Evolutionary conservation across 169 alveolate species (phyloP).

Genomic region (Eimeria nieschulzi): DNA sequence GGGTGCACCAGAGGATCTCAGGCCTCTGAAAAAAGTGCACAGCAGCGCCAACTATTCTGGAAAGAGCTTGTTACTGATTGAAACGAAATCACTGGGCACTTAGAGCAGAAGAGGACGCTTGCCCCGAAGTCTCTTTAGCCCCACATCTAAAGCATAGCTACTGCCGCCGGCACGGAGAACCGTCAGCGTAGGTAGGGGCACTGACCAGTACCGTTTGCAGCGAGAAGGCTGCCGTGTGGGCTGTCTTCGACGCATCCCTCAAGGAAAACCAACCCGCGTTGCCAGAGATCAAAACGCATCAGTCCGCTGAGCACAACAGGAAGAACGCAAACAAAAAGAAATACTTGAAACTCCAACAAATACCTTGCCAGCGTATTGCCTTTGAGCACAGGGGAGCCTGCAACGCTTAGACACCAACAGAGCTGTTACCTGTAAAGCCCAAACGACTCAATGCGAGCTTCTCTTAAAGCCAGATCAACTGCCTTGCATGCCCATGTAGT

Average conservation of each 20-base stretch:
- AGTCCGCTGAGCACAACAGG: slow-evolving; percentile 25
- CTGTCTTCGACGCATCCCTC: slow-evolving; percentile 10
- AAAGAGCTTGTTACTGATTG: too few species aligned
- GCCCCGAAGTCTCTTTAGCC: too few species aligned
- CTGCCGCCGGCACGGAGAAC: too few species aligned
- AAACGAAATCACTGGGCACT: too few species aligned
- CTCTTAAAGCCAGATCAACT: slow-evolving; percentile 30
- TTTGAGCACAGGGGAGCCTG: neutral
- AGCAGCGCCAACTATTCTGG: too few species aligned
- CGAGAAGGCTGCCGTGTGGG: neutral
- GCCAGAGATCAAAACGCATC: slow-evolving; percentile 14
- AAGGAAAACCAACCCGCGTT: slow-evolving; percentile 52
- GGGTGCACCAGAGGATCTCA: too few species aligned
- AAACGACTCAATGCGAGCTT: slow-evolving; percentile 41
- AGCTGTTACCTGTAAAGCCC: slow-evolving; percentile 52
- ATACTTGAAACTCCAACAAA: too few species aligned
- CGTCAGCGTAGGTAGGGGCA: too few species aligned
- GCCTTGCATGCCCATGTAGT: slow-evolving; percentile 6
- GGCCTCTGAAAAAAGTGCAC: too few species aligned
- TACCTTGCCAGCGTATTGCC: neutral
- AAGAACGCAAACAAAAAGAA: neutral
- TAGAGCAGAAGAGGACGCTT: too few species aligned
- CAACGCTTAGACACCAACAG: neutral
- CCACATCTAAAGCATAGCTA: too few species aligned
- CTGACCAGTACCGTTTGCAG: slow-evolving; percentile 63